Evolutionary conservation across 2,329 filamentous ascomycete genomes (phyloP).

Genomic region (Annulohypoxylon truncatum): DNA sequence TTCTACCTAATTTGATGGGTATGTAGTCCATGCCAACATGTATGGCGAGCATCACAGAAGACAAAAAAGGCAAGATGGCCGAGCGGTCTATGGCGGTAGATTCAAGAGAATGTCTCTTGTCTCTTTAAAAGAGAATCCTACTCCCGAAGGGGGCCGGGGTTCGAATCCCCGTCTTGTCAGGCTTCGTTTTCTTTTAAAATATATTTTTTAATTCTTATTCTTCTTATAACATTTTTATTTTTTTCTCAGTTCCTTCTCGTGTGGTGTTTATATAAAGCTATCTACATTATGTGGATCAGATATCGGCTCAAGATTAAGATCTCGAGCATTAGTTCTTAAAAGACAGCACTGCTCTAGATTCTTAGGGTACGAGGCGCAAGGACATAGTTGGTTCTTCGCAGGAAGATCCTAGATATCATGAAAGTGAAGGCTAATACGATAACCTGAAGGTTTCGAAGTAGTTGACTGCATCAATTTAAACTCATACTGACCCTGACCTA

Average conservation of each 20-base stretch:
- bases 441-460: background rate
- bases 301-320: background rate
- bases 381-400: background rate
- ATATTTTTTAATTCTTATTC: no score
- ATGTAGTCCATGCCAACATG: background rate
- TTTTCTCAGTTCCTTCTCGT: background rate
- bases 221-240: no score
- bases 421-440: background rate
- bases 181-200: background rate
- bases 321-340: background rate
- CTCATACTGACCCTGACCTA: constrained; percentile 5
- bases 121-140: constrained; percentile 24
- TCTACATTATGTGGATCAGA: background rate
- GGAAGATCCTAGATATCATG: background rate
- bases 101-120: constrained; percentile 24
- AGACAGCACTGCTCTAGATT: background rate
- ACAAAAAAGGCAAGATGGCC: constrained; percentile 30
- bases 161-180: constrained; percentile 37
- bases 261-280: background rate
- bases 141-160: constrained; percentile 36
- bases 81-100: constrained; percentile 39
- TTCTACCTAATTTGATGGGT: background rate
- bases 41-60: background rate
- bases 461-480: constrained; percentile 5
- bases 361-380: background rate